Evolutionary conservation across 148 eudicot genomes (phyloP).

Genomic region (Rhododendron vialii): DNA sequence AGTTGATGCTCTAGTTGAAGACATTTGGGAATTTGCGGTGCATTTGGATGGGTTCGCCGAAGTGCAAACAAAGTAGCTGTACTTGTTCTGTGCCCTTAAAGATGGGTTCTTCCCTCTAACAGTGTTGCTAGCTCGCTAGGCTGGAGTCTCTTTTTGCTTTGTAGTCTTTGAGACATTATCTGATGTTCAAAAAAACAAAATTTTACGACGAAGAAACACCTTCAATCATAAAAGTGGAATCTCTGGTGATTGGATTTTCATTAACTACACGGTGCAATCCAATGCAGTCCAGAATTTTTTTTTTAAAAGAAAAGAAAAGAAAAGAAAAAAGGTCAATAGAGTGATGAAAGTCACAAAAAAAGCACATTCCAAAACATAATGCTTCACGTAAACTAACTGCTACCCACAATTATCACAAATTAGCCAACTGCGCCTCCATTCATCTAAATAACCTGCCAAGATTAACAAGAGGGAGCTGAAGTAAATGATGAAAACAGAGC

Average conservation of each 20-base stretch:
- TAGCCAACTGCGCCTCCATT: background rate
- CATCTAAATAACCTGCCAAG: background rate
- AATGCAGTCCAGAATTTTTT: background rate
- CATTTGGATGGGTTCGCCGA: too few relatives aligned
- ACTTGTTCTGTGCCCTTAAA: too few relatives aligned
- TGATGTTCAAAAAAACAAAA: too few relatives aligned
- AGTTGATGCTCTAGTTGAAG: too few relatives aligned
- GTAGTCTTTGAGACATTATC: too few relatives aligned
- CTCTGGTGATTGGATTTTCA: background rate
- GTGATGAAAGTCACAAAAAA: background rate
- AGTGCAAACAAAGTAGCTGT: too few relatives aligned
- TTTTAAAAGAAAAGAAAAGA: background rate
- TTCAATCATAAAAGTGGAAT: background rate
- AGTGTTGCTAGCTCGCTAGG: too few relatives aligned
- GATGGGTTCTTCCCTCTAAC: too few relatives aligned
- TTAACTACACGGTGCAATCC: too few relatives aligned
- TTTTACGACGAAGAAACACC: background rate
- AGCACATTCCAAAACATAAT: background rate
- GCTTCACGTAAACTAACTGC: background rate
- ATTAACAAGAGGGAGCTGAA: background rate
- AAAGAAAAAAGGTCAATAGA: background rate
- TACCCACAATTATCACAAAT: background rate
- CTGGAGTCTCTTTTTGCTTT: too few relatives aligned
- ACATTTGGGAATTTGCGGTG: too few relatives aligned
- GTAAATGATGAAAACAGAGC: background rate